phyloP scores from a whole-genome alignment of 2,329 filamentous ascomycete genomes.

The Penicillium verrucosum region DNA sequence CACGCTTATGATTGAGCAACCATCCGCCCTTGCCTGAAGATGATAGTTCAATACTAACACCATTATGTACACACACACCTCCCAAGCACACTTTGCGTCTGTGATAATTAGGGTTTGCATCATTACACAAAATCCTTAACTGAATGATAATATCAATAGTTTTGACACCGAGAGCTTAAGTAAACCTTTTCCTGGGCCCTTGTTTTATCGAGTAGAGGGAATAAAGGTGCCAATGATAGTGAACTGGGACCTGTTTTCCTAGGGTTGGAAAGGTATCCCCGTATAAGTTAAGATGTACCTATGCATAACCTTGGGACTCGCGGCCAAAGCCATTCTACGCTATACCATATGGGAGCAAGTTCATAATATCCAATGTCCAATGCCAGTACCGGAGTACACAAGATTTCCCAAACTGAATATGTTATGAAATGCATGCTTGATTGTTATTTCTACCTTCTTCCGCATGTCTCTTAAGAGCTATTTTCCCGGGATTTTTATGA shows the following conservation, averaged over 20 bases:
- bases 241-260: not conserved
- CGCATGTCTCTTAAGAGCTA: not conserved
- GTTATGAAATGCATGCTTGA: not conserved
- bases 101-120: slow-evolving; percentile 2
- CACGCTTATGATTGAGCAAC: slow-evolving; percentile 20
- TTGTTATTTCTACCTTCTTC: not conserved
- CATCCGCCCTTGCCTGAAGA: slow-evolving; percentile 8
- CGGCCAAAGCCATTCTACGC: not conserved
- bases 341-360: not conserved
- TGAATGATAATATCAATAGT: not conserved
- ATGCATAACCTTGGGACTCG: not conserved
- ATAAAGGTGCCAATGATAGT: not conserved
- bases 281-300: not conserved
- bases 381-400: not conserved
- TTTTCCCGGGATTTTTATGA: not conserved
- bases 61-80: not conserved
- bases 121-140: not conserved
- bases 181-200: not conserved
- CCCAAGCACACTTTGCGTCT: not conserved
- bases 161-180: slow-evolving; percentile 3
- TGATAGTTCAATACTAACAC: not conserved
- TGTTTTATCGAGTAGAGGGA: not conserved
- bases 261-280: not conserved
- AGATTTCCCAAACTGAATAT: not conserved
- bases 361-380: not conserved